Percentiles rank a stretch among this genome's conserved stretches.
phyloP scores from a whole-genome alignment of 1,284 basidiomycete species.

The Malassezia caprae region DNA sequence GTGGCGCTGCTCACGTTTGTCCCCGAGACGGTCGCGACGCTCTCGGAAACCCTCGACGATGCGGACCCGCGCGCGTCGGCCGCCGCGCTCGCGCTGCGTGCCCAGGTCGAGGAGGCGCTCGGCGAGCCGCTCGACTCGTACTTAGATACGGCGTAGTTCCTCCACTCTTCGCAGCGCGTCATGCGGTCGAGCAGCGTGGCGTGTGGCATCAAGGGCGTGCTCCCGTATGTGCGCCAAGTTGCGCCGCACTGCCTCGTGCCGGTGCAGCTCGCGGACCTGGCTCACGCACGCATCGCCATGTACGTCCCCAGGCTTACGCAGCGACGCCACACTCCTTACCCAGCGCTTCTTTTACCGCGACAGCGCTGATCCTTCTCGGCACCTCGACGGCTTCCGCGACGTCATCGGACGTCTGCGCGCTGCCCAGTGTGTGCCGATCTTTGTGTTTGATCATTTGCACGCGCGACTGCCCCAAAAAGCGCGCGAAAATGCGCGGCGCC shows the following conservation, averaged over 20 bases:
- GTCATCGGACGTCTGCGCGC: neutral
- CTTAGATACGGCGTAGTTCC: conserved; percentile 16
- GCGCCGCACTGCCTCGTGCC: conserved; percentile 1
- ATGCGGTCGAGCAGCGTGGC: conserved; percentile 3
- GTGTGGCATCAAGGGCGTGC: conserved; percentile 7
- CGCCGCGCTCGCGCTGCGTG: conserved; percentile 49
- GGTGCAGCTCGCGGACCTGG: neutral
- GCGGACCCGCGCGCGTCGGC: conserved; percentile 50
- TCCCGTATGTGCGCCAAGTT: conserved; percentile 2
- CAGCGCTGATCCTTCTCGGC: neutral
- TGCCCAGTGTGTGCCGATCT: conserved; percentile 1
- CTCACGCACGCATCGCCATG: conserved; percentile 12
- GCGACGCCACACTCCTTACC: conserved; percentile 14
- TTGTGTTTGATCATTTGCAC: conserved; percentile 14
- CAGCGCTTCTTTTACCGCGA: conserved; percentile 12
- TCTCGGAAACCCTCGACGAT: conserved; percentile 53
- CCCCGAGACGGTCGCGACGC: conserved; percentile 53
- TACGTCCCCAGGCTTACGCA: neutral
- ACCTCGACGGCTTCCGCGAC: conserved; percentile 1
- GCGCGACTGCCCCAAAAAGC: conserved; percentile 11
- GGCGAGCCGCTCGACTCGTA: conserved; percentile 50
- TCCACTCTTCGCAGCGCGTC: neutral
- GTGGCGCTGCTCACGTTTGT: conserved; percentile 57
- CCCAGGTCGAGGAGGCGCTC: conserved; percentile 49
- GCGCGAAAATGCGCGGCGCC: conserved; percentile 3